phyloP scores from a whole-genome alignment of 768 basidiomycete species.

The Boletus vinaceobasis region DNA sequence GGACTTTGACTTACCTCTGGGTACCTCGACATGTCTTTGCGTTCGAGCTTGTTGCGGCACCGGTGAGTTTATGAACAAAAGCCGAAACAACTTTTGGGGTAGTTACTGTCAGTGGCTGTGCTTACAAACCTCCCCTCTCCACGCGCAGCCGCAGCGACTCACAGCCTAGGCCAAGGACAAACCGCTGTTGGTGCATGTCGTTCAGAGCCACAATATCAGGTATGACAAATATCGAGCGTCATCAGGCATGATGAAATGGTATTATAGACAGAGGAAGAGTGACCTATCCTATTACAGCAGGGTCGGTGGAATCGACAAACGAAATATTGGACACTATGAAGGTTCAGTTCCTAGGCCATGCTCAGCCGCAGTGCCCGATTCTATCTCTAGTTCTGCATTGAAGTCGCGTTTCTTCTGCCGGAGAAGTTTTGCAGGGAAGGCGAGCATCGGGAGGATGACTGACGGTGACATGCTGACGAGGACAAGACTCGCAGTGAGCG shows the following conservation, averaged over 20 bases:
- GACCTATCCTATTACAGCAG: background rate
- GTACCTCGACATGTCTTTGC: slow-evolving; percentile 38
- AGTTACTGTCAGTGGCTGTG: slow-evolving; percentile 15
- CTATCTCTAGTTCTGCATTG: background rate
- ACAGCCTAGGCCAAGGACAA: too few species aligned
- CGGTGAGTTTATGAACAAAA: slow-evolving; percentile 5
- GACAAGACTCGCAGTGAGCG: slow-evolving; percentile 9
- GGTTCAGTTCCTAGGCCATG: background rate
- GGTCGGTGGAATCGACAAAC: background rate
- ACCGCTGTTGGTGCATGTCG: too few species aligned
- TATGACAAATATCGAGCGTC: background rate
- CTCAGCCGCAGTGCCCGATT: background rate
- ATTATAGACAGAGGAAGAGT: background rate
- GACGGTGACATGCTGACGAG: slow-evolving; percentile 10
- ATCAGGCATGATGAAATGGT: background rate
- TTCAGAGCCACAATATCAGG: background rate
- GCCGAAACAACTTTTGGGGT: background rate
- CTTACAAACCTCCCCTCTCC: background rate
- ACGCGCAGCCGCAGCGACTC: background rate
- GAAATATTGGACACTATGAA: background rate
- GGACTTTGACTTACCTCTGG: slow-evolving; percentile 33
- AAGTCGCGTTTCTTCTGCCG: background rate
- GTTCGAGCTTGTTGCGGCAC: slow-evolving; percentile 1
- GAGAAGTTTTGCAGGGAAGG: background rate
- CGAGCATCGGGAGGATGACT: slow-evolving; percentile 1